Evolutionary conservation across 139 green algal species (phyloP).

Genomic region (Chlorella sp.): DNA sequence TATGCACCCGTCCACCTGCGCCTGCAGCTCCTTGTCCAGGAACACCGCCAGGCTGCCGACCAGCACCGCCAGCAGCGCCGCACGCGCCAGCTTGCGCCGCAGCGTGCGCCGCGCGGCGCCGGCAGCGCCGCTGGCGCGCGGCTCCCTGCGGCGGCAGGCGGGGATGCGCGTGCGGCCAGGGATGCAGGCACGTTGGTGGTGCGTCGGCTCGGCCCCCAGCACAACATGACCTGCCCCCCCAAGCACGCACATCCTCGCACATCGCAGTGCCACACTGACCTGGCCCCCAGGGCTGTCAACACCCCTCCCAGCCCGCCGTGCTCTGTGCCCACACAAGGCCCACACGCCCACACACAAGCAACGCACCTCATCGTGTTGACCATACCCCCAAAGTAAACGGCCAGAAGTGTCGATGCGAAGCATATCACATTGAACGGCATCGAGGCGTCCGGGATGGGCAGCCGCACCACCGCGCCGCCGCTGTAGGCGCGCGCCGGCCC

Average conservation of each 20-base stretch:
- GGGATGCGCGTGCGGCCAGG: not conserved
- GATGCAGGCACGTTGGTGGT: not conserved
- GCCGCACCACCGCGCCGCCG: constrained; percentile 51
- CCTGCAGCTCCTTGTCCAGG: constrained; percentile 47
- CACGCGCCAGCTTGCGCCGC: not conserved
- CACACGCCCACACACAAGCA: not conserved
- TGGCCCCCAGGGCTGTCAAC: not conserved
- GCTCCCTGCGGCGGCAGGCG: not conserved
- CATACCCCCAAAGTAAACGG: constrained; percentile 71
- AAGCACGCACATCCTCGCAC: not conserved
- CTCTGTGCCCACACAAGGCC: not conserved
- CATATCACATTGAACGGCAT: constrained; percentile 98
- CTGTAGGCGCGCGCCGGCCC: not conserved
- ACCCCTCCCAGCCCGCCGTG: not conserved
- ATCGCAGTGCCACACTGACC: not conserved
- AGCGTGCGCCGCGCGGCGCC: not conserved
- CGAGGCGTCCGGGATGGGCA: constrained; percentile 89
- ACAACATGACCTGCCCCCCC: too few species aligned
- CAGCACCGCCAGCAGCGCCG: constrained; percentile 30
- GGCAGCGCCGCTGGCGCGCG: not conserved
- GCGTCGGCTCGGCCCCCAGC: not conserved
- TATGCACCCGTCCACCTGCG: constrained; percentile 8
- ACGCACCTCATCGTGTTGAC: constrained; percentile 59
- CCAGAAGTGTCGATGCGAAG: constrained; percentile 84
- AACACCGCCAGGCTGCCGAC: constrained; percentile 39